phyloP scores from a whole-genome alignment of 495 filamentous ascomycete genomes.

The Glutinoglossum americanum region DNA sequence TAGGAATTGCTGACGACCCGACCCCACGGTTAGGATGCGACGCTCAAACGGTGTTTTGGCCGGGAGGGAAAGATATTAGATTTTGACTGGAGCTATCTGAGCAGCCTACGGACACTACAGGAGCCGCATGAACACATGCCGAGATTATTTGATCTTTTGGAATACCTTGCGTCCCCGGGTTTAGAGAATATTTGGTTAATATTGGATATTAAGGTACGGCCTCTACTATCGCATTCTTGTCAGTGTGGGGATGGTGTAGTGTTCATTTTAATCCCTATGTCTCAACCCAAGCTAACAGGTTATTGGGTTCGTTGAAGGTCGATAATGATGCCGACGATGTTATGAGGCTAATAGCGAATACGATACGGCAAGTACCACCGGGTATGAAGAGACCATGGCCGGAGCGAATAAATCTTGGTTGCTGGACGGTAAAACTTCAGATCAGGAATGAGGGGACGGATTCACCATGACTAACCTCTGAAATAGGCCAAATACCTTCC shows the following conservation, averaged over 20 bases:
- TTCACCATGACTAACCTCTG: neutral
- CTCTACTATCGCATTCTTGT: neutral
- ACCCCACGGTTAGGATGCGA: conserved; percentile 34
- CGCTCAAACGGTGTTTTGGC: conserved; percentile 62
- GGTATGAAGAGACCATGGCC: conserved; percentile 33
- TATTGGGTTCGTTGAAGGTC: conserved; percentile 21
- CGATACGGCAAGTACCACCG: conserved; percentile 30
- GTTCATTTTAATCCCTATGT: neutral
- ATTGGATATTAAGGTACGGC: conserved; percentile 63
- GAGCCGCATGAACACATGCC: conserved; percentile 53
- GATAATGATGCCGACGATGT: conserved; percentile 51
- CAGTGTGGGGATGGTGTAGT: neutral
- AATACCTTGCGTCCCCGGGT: conserved; percentile 39
- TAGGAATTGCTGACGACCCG: neutral
- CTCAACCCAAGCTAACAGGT: neutral
- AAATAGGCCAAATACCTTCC: conserved; percentile 37
- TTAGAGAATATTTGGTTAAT: conserved; percentile 53
- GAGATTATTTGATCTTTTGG: conserved; percentile 50
- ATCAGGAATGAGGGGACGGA: neutral
- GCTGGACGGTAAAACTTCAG: conserved; percentile 40
- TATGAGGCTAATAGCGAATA: conserved; percentile 38
- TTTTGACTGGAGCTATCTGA: conserved; percentile 51
- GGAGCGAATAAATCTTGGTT: conserved; percentile 51
- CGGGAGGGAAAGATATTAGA: conserved; percentile 44
- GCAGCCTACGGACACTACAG: conserved; percentile 39